Percentiles rank a stretch among this genome's conserved stretches.
These are phyloP conservation scores for Lactarius quietus DNA, from an alignment of 768 basidiomycete genomes.

Conservation along the genomic window DNA sequence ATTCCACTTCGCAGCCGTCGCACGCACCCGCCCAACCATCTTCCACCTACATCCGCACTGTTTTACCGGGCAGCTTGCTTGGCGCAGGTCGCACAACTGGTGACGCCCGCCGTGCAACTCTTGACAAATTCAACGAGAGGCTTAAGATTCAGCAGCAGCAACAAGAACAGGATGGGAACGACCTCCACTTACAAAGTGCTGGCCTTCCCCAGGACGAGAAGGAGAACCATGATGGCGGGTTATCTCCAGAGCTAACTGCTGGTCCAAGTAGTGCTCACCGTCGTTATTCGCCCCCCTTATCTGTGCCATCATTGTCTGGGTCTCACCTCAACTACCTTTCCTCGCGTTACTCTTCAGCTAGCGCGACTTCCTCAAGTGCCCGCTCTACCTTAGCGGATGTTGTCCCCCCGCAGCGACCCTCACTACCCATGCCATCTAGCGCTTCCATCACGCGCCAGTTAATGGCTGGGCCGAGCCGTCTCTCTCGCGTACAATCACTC, in stretches of 20 bases:
- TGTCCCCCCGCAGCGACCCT: slow-evolving; percentile 26
- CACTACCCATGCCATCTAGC: slow-evolving; percentile 18
- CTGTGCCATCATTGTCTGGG: slow-evolving; percentile 15
- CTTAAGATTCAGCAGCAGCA: slow-evolving; percentile 18
- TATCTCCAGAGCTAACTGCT: not conserved
- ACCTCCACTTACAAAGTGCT: slow-evolving; percentile 16
- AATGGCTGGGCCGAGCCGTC: slow-evolving; percentile 21
- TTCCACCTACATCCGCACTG: slow-evolving; percentile 26
- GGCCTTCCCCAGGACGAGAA: slow-evolving; percentile 24
- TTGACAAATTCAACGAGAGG: slow-evolving; percentile 37
- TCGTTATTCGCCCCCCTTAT: slow-evolving; percentile 24
- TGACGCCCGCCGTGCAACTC: slow-evolving; percentile 38
- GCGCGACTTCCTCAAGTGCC: slow-evolving; percentile 14
- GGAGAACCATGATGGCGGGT: slow-evolving; percentile 22
- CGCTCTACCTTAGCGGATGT: slow-evolving; percentile 24
- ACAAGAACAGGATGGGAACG: slow-evolving; percentile 26
- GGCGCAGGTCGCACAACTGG: slow-evolving; percentile 36
- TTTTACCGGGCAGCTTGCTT: slow-evolving; percentile 33
- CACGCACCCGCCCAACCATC: slow-evolving; percentile 29
- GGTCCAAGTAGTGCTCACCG: slow-evolving; percentile 12
- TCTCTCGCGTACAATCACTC: slow-evolving; percentile 25
- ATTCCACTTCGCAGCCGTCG: slow-evolving; percentile 34
- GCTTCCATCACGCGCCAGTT: slow-evolving; percentile 19
- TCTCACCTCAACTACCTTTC: slow-evolving; percentile 9
- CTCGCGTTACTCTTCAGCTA: slow-evolving; percentile 12